phyloP scores from a whole-genome alignment of 2,329 filamentous ascomycete species.

The Dactylonectria macrodidyma region DNA sequence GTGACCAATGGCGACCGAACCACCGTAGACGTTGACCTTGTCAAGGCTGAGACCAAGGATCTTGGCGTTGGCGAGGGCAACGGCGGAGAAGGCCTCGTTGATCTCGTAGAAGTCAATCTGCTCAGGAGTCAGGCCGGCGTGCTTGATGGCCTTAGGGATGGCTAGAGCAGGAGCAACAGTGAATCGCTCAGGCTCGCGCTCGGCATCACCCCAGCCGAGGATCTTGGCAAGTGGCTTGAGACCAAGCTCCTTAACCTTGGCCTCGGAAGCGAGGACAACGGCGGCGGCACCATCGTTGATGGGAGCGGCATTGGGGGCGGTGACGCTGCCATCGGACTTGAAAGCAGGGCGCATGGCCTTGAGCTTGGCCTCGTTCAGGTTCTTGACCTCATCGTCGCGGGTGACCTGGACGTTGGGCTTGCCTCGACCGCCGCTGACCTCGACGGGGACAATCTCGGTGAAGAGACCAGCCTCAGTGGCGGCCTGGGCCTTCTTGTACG shows the following conservation, averaged over 20 bases:
- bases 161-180: conserved; percentile 94
- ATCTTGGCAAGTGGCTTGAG: conserved; percentile 97
- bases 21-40: conserved; percentile 96
- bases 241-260: conserved; percentile 91
- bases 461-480: conserved; percentile 88
- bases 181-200: conserved; percentile 92
- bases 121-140: conserved; percentile 85
- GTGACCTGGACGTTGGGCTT: conserved; percentile 88
- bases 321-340: conserved; percentile 89
- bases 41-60: conserved; percentile 83
- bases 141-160: conserved; percentile 97
- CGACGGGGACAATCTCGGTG: conserved; percentile 90
- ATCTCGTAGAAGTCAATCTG: conserved; percentile 96
- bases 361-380: conserved; percentile 88
- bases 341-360: conserved; percentile 88
- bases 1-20: conserved; percentile 95
- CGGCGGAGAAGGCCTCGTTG: conserved; percentile 99
- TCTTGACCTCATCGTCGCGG: conserved; percentile 96
- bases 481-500: conserved; percentile 93
- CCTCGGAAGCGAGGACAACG: conserved; percentile 93
- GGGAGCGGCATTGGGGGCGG: conserved; percentile 95
- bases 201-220: conserved; percentile 96
- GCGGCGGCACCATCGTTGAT: conserved; percentile 96
- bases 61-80: conserved; percentile 97
- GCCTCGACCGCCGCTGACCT: conserved; percentile 88